Percentiles rank a stretch among this genome's conserved stretches.
Evolutionary conservation across 2,329 filamentous ascomycete species (phyloP).

Genomic region (Stagonosporopsis tanaceti): DNA sequence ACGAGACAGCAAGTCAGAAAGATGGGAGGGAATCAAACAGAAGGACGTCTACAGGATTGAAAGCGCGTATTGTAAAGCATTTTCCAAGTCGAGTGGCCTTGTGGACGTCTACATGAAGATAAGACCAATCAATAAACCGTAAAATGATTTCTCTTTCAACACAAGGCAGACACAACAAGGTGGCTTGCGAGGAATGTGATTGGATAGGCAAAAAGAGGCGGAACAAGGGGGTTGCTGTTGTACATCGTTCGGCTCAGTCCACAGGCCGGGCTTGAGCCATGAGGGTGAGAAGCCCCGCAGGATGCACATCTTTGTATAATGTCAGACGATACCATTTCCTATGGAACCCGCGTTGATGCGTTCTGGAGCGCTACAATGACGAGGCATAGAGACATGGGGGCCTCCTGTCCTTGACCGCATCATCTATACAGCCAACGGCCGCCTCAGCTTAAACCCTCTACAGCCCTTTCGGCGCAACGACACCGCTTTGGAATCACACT

Average conservation of each 20-base stretch:
- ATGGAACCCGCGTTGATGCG: background rate
- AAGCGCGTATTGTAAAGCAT: background rate
- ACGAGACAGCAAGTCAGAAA: background rate
- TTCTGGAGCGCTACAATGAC: background rate
- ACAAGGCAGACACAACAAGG: background rate
- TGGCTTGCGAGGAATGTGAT: background rate
- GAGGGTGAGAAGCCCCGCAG: constrained; percentile 1
- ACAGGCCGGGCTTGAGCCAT: background rate
- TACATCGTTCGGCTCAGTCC: background rate
- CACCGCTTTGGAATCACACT: no score
- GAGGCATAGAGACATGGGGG: background rate
- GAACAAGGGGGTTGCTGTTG: background rate
- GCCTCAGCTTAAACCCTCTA: background rate
- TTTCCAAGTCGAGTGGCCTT: background rate
- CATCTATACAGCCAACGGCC: background rate
- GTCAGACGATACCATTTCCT: background rate
- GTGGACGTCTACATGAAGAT: background rate
- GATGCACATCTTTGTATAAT: background rate
- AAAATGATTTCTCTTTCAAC: background rate
- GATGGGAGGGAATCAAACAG: background rate
- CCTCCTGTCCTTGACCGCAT: constrained; percentile 3
- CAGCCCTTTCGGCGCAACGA: background rate
- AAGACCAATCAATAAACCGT: background rate
- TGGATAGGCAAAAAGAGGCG: background rate
- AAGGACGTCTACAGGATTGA: background rate